Conservation (phyloP, 2,329 filamentous ascomycete species). For the Ophiostoma tasmaniense region DNA sequence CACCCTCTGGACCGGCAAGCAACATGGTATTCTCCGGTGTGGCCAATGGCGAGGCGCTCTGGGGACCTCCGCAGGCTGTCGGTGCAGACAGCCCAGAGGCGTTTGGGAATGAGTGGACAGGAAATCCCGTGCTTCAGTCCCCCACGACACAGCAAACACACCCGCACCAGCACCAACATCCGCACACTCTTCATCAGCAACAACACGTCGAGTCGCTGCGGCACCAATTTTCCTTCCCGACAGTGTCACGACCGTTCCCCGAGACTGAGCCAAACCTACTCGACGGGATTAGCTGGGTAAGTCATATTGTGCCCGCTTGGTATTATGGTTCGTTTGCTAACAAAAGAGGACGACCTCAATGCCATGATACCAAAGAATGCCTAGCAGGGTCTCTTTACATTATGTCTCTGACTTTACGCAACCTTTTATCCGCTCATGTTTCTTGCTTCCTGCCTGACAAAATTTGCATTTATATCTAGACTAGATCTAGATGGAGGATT, state of each 20-base stretch:
- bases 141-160: background rate
- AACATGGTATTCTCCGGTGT: conserved; percentile 39
- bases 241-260: background rate
- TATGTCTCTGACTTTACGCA: background rate
- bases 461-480: background rate
- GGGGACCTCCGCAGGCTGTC: conserved; percentile 30
- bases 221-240: background rate
- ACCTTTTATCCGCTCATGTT: background rate
- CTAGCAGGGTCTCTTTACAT: background rate
- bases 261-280: conserved; percentile 9
- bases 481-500: background rate
- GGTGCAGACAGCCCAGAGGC: conserved; percentile 33
- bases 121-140: background rate
- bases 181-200: background rate
- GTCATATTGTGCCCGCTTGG: background rate
- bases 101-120: background rate
- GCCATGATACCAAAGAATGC: conserved; percentile 10
- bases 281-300: conserved; percentile 14
- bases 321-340: background rate
- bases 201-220: conserved; percentile 4
- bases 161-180: background rate
- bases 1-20: background rate
- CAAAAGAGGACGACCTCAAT: conserved; percentile 10
- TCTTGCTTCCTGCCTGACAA: background rate
- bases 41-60: conserved; percentile 40